Evolutionary conservation across 2,329 filamentous ascomycete species (phyloP).

Genomic region (Aureobasidium lini): DNA sequence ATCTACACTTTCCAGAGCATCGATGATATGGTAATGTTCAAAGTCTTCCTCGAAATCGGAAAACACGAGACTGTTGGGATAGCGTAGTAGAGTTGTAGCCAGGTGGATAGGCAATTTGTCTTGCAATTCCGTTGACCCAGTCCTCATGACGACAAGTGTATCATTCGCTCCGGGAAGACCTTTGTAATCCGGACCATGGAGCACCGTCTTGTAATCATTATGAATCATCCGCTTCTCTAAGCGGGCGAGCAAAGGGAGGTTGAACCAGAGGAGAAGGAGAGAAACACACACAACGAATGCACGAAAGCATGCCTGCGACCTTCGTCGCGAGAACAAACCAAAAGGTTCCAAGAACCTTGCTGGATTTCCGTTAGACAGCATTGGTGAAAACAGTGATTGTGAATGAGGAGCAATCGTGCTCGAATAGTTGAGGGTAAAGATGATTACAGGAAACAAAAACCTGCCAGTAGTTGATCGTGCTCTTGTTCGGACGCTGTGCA

Average conservation of each 20-base stretch:
- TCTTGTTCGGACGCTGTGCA: neutral
- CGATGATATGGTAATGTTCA: conserved; percentile 27
- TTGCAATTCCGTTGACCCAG: conserved; percentile 26
- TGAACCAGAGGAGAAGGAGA: neutral
- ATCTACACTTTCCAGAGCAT: conserved; percentile 21
- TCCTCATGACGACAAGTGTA: conserved; percentile 45
- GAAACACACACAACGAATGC: neutral
- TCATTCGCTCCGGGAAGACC: conserved; percentile 34
- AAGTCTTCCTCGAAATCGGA: conserved; percentile 32
- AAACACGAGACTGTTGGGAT: conserved; percentile 29
- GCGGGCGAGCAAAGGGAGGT: neutral
- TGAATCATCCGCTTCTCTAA: neutral
- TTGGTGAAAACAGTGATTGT: neutral
- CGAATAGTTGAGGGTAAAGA: too few relatives aligned
- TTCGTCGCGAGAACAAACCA: neutral
- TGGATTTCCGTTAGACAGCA: neutral
- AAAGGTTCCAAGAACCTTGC: neutral
- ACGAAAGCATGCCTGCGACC: neutral
- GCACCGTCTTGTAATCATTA: neutral
- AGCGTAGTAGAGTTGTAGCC: conserved; percentile 28
- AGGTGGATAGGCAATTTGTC: conserved; percentile 26
- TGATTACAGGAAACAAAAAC: too few relatives aligned
- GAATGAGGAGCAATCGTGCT: neutral
- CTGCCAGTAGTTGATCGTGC: too few relatives aligned
- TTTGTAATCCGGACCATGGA: neutral